A percentile compares a stretch with the other conserved stretches of the same genome.
Conservation (phyloP, 139 green algal species). For the Edaphochlamys debaryana region DNA sequence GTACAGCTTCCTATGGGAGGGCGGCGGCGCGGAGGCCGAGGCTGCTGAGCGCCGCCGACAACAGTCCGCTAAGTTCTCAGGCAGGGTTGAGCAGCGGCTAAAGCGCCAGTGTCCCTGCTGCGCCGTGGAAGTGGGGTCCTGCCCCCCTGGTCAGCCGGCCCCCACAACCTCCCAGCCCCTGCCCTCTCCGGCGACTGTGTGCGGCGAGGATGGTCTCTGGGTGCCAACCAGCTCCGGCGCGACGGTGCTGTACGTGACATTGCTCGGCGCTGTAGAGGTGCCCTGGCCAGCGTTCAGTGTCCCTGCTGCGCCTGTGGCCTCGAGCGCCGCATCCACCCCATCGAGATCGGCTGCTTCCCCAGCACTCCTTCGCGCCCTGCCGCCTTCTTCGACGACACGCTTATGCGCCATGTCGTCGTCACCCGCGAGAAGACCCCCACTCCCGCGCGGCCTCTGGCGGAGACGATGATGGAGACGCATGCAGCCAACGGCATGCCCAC, state of each 20-base stretch:
- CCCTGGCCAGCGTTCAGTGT: background rate
- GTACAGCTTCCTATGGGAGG: no score
- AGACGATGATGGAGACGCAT: background rate
- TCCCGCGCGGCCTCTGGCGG: background rate
- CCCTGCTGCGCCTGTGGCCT: background rate
- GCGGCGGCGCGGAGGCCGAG: no score
- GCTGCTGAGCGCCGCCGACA: no score
- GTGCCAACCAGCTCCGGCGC: no score
- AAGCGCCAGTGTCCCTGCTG: no score
- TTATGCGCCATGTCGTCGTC: background rate
- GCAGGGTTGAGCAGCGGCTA: no score
- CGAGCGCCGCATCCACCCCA: background rate
- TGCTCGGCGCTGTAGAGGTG: background rate
- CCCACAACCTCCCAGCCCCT: no score
- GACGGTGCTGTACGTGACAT: background rate
- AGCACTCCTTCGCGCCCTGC: background rate
- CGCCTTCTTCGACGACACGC: background rate
- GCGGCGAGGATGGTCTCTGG: no score
- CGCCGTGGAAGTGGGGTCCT: no score
- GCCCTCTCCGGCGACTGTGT: no score
- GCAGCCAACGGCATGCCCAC: background rate
- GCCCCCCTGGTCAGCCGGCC: no score
- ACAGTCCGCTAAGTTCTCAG: no score
- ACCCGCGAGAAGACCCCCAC: background rate
- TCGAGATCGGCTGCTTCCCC: conserved; percentile 11